Conservation (phyloP, 495 filamentous ascomycete species). For the Staphylotrichum longicolle region DNA sequence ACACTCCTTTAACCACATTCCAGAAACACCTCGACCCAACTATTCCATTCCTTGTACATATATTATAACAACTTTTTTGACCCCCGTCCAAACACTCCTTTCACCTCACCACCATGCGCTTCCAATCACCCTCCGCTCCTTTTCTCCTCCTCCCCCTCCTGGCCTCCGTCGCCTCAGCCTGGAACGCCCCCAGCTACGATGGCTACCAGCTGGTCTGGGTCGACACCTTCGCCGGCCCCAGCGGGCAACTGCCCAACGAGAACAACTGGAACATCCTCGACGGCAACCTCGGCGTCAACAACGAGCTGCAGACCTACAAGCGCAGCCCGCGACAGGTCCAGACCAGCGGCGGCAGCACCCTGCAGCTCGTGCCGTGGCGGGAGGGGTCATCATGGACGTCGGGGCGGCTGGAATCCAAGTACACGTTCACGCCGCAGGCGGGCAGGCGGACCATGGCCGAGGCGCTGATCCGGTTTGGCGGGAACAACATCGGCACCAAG, state of each 20-base stretch:
- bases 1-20: slow-evolving; percentile 8
- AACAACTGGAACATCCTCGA: slow-evolving; percentile 46
- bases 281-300: slow-evolving; percentile 40
- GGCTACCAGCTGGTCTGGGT: slow-evolving; percentile 39
- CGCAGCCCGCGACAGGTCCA: slow-evolving; percentile 39
- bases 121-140: slow-evolving; percentile 8
- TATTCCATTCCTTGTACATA: slow-evolving; percentile 9
- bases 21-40: not conserved
- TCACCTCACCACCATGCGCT: slow-evolving; percentile 20
- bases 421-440: slow-evolving; percentile 43
- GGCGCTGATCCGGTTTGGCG: slow-evolving; percentile 45
- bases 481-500: slow-evolving; percentile 36
- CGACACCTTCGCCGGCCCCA: slow-evolving; percentile 40
- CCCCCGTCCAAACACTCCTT: not conserved
- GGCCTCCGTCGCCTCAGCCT: slow-evolving; percentile 28
- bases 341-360: slow-evolving; percentile 42
- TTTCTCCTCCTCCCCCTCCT: slow-evolving; percentile 19
- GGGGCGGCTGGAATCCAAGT: slow-evolving; percentile 47
- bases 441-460: slow-evolving; percentile 43
- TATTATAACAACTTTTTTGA: not conserved
- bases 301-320: slow-evolving; percentile 46
- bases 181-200: slow-evolving; percentile 32
- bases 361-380: slow-evolving; percentile 47
- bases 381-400: slow-evolving; percentile 46
- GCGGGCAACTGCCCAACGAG: slow-evolving; percentile 31